Percentiles rank a stretch among this genome's conserved stretches.
phyloP scores from a whole-genome alignment of 2,329 filamentous ascomycete species.

The Colletotrichum sp. region DNA sequence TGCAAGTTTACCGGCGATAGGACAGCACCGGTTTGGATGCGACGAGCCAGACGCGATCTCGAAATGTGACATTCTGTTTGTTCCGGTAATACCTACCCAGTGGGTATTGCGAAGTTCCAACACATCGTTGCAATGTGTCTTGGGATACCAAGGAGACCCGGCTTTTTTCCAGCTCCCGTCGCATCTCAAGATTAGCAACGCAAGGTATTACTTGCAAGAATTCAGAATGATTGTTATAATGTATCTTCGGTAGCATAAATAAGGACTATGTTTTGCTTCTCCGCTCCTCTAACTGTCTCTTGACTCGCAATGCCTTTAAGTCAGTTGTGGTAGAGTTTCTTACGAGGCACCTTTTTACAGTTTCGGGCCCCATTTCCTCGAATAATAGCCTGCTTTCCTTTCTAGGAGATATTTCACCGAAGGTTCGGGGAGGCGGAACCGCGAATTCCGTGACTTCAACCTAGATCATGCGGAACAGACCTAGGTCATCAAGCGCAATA shows the following conservation, averaged over 20 bases:
- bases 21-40: neutral
- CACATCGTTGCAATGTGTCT: neutral
- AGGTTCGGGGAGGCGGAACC: neutral
- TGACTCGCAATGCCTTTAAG: neutral
- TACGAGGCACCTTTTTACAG: neutral
- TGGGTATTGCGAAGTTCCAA: neutral
- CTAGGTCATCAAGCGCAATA: neutral
- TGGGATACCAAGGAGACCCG: neutral
- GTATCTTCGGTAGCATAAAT: neutral
- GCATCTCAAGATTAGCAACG: neutral
- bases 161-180: neutral
- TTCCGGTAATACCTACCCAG: neutral
- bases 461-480: neutral
- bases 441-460: neutral
- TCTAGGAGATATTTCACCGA: neutral
- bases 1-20: neutral
- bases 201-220: neutral
- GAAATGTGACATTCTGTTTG: too few relatives aligned
- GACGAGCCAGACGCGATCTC: too few relatives aligned
- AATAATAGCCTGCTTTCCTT: neutral
- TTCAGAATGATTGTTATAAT: neutral
- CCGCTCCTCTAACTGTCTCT: rapidly evolving
- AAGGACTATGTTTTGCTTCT: neutral
- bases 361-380: neutral
- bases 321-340: neutral